Percentiles rank a stretch among this genome's conserved stretches.
Conservation (phyloP, 495 filamentous ascomycete species). For the Echria macrotheca region DNA sequence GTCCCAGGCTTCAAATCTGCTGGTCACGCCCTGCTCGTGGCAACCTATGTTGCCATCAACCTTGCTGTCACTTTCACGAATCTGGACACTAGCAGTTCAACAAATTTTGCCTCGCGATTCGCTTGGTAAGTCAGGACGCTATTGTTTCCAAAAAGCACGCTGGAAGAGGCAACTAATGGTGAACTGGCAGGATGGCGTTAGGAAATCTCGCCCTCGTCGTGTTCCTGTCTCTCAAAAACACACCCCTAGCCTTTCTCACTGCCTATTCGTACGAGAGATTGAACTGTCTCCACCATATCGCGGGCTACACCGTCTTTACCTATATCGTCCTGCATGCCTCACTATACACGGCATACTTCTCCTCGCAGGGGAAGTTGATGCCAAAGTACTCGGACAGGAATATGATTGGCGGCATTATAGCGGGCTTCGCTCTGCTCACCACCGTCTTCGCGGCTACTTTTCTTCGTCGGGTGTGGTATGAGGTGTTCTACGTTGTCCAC, state of each 20-base stretch:
- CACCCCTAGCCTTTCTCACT: constrained; percentile 51
- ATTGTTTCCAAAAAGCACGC: background rate
- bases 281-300: constrained; percentile 54
- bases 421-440: constrained; percentile 42
- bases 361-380: constrained; percentile 18
- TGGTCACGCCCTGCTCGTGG: constrained; percentile 45
- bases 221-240: constrained; percentile 57
- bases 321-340: constrained; percentile 40
- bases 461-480: constrained; percentile 46
- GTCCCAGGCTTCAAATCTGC: constrained; percentile 47
- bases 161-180: constrained; percentile 4
- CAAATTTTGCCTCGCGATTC: constrained; percentile 35
- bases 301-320: constrained; percentile 49
- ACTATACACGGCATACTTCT: constrained; percentile 39
- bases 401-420: constrained; percentile 40
- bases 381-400: constrained; percentile 17
- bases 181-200: constrained; percentile 44
- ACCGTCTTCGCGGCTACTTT: constrained; percentile 41
- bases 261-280: constrained; percentile 57
- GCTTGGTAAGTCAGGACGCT: constrained; percentile 49
- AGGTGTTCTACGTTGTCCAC: constrained; percentile 55
- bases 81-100: constrained; percentile 29
- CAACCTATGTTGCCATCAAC: constrained; percentile 47
- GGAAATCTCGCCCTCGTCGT: constrained; percentile 51
- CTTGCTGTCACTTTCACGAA: constrained; percentile 43